A percentile compares a stretch with the other conserved stretches of the same genome.
These are phyloP conservation scores for Aspergillus pseudoglaucus DNA, from an alignment of 2,329 filamentous ascomycete species.

Conservation along the genomic window DNA sequence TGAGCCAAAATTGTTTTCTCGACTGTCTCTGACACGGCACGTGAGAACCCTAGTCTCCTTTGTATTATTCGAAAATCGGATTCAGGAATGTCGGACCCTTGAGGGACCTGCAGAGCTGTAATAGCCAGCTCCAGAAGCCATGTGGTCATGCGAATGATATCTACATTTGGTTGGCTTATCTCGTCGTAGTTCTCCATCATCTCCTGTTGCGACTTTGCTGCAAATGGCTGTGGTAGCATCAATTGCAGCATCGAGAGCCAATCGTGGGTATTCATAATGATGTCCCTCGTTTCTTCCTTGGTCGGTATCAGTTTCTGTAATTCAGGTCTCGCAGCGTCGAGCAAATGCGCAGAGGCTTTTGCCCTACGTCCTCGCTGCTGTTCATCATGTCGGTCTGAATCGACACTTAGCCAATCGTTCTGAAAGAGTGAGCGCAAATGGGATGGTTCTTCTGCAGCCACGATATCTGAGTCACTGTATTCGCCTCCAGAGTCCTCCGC, in stretches of 20 bases:
- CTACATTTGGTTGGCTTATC: constrained; percentile 8
- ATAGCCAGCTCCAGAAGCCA: constrained; percentile 12
- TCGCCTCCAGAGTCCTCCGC: constrained; percentile 9
- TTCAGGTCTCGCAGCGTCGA: constrained; percentile 3
- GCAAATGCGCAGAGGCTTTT: constrained; percentile 5
- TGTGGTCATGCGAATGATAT: constrained; percentile 8
- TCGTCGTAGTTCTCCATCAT: constrained; percentile 7
- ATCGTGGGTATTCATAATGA: constrained; percentile 7
- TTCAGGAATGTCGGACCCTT: neutral
- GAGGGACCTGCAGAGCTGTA: constrained; percentile 8
- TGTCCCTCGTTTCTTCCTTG: constrained; percentile 5
- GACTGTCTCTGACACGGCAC: constrained; percentile 5
- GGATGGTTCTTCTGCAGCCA: constrained; percentile 6
- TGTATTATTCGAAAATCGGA: neutral
- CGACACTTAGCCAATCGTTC: constrained; percentile 14
- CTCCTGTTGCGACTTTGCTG: constrained; percentile 7
- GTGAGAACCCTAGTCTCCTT: constrained; percentile 3
- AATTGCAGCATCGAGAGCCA: constrained; percentile 10
- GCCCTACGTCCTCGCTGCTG: constrained; percentile 4
- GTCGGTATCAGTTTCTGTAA: constrained; percentile 12
- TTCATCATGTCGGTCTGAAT: constrained; percentile 3
- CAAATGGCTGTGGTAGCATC: constrained; percentile 11
- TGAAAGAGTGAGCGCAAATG: constrained; percentile 13
- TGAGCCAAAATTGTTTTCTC: constrained; percentile 10
- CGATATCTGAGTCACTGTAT: constrained; percentile 8